Base-by-base conservation (phyloP, 768 basidiomycete species). In the Russula compacta region DNA sequence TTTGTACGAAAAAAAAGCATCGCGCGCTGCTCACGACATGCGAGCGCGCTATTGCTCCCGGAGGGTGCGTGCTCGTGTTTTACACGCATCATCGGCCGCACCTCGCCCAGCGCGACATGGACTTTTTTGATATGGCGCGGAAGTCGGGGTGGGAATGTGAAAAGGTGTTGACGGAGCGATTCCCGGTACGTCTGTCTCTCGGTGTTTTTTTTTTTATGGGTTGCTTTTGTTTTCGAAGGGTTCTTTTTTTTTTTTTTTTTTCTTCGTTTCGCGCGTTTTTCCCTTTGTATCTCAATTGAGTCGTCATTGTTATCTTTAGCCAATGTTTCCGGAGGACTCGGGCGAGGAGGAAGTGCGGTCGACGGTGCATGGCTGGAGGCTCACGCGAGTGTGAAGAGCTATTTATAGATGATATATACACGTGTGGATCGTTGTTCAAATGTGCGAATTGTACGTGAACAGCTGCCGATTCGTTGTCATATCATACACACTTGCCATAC, bases 51-150 rank as follows among this genome's bases (percentile, higher is more conserved):
- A 72, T 64, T 60, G 32, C 70, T 2, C 11, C 66, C 38, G 58
- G 48, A 9, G 58, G 48, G 4, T 75, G 74, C 53, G 73, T 92
- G 0, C 81, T 95, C 1, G 89, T 93, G 1, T 95, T 97, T 72
- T 94, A 89, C 71, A 86, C 87, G 0, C 92, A 95, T 63, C 93
- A 97, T 66, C 80, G 89, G 0, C 94, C 94, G 0, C 87, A 87
- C 61, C 78, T 92, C 8, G 90, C 90, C 0, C 77, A 88, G 58
- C 81, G 85, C 12, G 94, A 97, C 68, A 82, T 94, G 76, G 79
- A 80, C 2, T 97, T 95, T 71, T 93, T 98, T 68, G 68, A 69
- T 9, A 82, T 80, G 67, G 91, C 89, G 3, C 69, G 74, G 38
- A 71, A 71, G 39, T 71, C 73, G 8, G 88, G 89, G 0, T 95